Evolutionary conservation across 2,329 filamentous ascomycete species (phyloP), one percentile per base, ranked within the genome.

Genomic region (Aspergillus uvarum): DNA sequence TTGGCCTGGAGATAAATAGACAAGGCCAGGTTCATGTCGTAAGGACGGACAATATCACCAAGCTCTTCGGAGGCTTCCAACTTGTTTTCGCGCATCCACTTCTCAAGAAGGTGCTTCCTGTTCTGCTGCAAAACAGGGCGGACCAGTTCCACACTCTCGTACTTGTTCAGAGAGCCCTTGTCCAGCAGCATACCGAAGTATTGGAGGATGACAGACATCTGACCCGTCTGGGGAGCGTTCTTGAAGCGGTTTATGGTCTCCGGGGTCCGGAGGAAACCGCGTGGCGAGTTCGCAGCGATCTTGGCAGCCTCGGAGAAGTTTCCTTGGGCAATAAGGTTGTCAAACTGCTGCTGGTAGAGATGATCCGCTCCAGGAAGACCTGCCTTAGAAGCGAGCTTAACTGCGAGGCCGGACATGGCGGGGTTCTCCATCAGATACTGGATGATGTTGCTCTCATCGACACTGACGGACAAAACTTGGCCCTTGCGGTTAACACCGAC

Each of bases 211-310:
- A 92, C 88, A 1, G 95, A 96, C 80, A 99, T 91, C 75, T 92
- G 75, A 8, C 74, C 74, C 29, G 72, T 91, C 63, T 88, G 85
- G 14, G 92, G 91, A 16, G 96, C 83, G 58, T 86, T 87, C 85
- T 98, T 98, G 81, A 99, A 96, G 69, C 90, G 89, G 79, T 97
- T 93, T 74, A 99, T 98, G 6, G 95, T 99, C 72, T 96, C 91
- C 22, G 91, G 85, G 2, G 94, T 98, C 67, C 95, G 91, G 58
- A 99, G 83, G 82, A 99, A 99, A 51, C 95, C 95, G 60, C 94
- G 88, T 3, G 95, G 95, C 2, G 95, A 99, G 82, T 96, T 96
- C 54, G 95, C 96, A 49, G 95, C 96, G 69, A 96, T 89, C 83
- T 96, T 97, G 54, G 95, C 95, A 60, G 95, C 95, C 72, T 95